Base-by-base conservation (phyloP, 2,329 filamentous ascomycete species). In the Chaetomium strumarium region DNA sequence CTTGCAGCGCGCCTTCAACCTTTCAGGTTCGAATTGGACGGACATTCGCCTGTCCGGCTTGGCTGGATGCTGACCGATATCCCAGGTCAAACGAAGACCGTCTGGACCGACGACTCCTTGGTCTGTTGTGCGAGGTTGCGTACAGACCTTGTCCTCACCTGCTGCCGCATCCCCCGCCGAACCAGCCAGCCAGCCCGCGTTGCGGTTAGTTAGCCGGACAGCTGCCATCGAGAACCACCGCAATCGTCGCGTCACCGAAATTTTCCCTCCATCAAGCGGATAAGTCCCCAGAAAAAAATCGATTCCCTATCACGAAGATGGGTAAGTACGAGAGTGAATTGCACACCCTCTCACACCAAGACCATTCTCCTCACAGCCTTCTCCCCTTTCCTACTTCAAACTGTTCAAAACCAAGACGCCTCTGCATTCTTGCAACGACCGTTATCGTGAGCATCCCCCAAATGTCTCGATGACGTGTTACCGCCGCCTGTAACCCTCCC, bases 391-490 rank as follows among this genome's bases (percentile, higher is more conserved):
- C 24, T n/a, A 36, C 42, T 12, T n/a, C n/a, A n/a, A n/a, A n/a
- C n/a, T n/a, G n/a, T n/a, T 14, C 3, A 37, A 13, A 14, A 33
- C 37, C 42, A 33, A 34, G 31, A 47, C 48, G 14, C 19, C 19
- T 48, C 47, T 40, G 30, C 46, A 48, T 51, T 42, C 36, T 52
- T 48, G 41, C 47, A 24, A 43, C 31, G 46, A 37, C 48, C 20
- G 44, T 53, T 55, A 55, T 60, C 55, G 57, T 55, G 56, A 53
- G 45, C 62, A 58, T 58, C 52, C 31, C 48, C 36, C 61, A 61
- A 63, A 61, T 66, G 63, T 62, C 62, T 66, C 66, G 58, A 64
- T 64, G 66, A 67, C 63, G 67, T 70, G 67, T 65, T 66, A 68
- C 67, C 48, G 59, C 59, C 45, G 60, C 59, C 60, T 63, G 60